These are phyloP conservation scores for Pseudogymnoascus verrucosus DNA, from an alignment of 2,329 filamentous ascomycete genomes.

Conservation along the genomic window DNA sequence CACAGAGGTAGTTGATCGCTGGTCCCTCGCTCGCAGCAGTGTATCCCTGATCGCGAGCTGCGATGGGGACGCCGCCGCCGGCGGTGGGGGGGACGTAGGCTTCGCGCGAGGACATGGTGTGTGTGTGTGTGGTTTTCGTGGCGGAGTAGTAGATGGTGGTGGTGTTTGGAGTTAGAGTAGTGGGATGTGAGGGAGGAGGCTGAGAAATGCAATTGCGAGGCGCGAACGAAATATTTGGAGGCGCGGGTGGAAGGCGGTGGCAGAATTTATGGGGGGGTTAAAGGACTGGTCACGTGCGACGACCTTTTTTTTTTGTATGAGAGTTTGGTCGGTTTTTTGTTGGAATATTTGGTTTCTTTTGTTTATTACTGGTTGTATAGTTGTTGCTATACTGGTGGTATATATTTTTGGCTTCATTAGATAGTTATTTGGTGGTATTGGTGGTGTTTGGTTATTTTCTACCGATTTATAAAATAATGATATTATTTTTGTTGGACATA, in stretches of 20 bases:
- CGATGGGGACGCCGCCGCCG: constrained; percentile 31
- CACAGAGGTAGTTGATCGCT: constrained; percentile 65
- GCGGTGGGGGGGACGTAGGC: constrained; percentile 64
- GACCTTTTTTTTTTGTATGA: neutral
- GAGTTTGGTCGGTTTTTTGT: neutral
- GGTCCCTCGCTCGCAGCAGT: constrained; percentile 41
- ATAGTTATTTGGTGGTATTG: neutral
- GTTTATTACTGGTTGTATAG: neutral
- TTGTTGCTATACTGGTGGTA: neutral
- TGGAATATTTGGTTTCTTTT: neutral
- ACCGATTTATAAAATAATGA: neutral
- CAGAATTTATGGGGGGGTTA: constrained; percentile 6
- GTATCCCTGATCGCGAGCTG: constrained; percentile 25
- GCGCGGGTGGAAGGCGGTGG: constrained; percentile 5
- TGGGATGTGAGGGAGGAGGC: neutral
- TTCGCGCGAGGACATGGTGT: constrained; percentile 62
- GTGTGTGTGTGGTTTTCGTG: neutral
- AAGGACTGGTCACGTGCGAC: neutral
- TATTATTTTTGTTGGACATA: neutral
- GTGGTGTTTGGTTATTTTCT: neutral
- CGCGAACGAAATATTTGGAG: neutral
- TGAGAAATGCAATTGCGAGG: neutral
- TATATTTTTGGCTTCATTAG: neutral
- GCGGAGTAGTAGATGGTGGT: neutral
- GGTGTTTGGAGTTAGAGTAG: neutral